Base-by-base conservation (phyloP, 75 land plant species). In the Pinus tabuliformis region DNA sequence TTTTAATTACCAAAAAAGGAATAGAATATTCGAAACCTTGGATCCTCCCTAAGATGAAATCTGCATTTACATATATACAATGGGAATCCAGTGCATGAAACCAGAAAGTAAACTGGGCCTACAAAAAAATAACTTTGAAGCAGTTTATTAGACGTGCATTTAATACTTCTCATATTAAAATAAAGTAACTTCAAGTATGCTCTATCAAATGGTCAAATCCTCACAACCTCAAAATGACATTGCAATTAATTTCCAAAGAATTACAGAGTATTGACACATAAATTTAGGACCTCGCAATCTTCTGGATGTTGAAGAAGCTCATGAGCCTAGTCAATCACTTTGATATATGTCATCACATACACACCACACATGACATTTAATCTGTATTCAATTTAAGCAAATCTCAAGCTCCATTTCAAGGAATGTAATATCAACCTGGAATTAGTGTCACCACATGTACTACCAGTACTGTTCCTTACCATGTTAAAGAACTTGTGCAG, bases 401-500 rank as follows among this genome's bases (percentile, higher is more conserved):
- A 9, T 9, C 9, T 49, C 54, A 49, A 49, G 54, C 54, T 49
- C 3, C 54, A 49, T 49, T 49, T 49, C 54, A 49, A 49, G 54
- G 12, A 49, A 49, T 49, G 54, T 49, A 49, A 49, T 49, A 49
- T 49, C 12, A 49, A 49, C 54, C 66, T 16, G 17, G 37, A 63
- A 15, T 16, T 15, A 63, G 66, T 1, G 28, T 63, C 66, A 26
- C 66, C 28, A 26, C 37, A 63, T 33, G 16, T 30, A 26, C 28
- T 15, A 30, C 18, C 16, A 14, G 16, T 63, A 30, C 14, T 30
- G 6, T 63, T 63, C 66, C 70, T 58, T 87, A 95, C 98, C 99
- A 94, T 94, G 79, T 80, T 88, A 82, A 97, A 96, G 64, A 90
- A 80, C 45, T 88, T 81, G 52, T 79, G 79, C 78, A 97, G 75